Evolutionary conservation across 441 rosid species (phyloP).

Genomic region (Manihot esculenta): DNA sequence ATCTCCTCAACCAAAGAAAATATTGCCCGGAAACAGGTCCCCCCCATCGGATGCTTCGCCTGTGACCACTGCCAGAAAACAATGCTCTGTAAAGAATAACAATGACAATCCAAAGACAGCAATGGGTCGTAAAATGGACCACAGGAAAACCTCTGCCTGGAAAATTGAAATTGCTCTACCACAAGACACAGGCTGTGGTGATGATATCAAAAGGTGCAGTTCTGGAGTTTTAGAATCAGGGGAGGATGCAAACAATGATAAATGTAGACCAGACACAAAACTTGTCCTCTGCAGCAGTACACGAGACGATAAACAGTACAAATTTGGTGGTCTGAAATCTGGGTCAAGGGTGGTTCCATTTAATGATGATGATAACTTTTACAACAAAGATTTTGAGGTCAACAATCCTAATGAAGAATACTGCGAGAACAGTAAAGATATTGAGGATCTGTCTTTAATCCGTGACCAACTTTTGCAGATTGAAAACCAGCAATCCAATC

Average conservation of each 20-base stretch:
- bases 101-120: slow-evolving; percentile 43
- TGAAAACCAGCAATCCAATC: slow-evolving; percentile 82
- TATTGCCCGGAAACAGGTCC: slow-evolving; percentile 50
- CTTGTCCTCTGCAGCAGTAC: slow-evolving; percentile 51
- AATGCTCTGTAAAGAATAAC: slow-evolving; percentile 45
- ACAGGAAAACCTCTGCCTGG: slow-evolving; percentile 39
- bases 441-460: slow-evolving; percentile 68
- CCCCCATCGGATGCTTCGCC: slow-evolving; percentile 52
- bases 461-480: slow-evolving; percentile 78
- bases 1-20: slow-evolving; percentile 50
- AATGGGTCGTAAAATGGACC: slow-evolving; percentile 37
- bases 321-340: slow-evolving; percentile 52
- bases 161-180: slow-evolving; percentile 43
- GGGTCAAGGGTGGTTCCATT: slow-evolving; percentile 77
- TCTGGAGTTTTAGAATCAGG: slow-evolving; percentile 28
- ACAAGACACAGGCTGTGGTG: slow-evolving; percentile 36
- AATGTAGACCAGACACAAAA: slow-evolving; percentile 46
- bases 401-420: slow-evolving; percentile 37
- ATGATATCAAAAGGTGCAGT: slow-evolving; percentile 28
- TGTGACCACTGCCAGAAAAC: slow-evolving; percentile 56
- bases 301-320: slow-evolving; percentile 35
- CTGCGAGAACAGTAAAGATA: slow-evolving; percentile 53
- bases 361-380: slow-evolving; percentile 40
- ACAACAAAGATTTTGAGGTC: slow-evolving; percentile 29
- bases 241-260: slow-evolving; percentile 28